phyloP scores from a whole-genome alignment of 2,329 filamentous ascomycete species.

The Pseudogymnoascus sp. region DNA sequence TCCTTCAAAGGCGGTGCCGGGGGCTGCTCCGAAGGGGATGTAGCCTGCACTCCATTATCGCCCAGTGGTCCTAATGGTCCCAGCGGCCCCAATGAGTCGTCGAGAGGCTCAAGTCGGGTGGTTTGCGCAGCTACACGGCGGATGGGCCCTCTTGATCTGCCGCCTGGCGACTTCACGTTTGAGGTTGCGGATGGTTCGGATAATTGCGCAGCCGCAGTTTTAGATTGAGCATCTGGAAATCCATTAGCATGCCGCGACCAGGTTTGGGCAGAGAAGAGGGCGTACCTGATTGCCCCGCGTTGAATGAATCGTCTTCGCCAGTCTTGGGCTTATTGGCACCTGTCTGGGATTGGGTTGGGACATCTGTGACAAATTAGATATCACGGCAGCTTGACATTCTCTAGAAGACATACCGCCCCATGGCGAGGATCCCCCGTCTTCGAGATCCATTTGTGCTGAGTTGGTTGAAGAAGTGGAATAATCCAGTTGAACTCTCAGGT shows the following conservation, averaged over 20 bases:
- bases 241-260: neutral
- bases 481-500: constrained; percentile 4
- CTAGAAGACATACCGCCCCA: constrained; percentile 33
- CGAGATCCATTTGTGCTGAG: constrained; percentile 34
- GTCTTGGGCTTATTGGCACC: constrained; percentile 20
- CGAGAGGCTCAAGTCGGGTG: constrained; percentile 68
- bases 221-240: constrained; percentile 8
- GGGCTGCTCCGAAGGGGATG: constrained; percentile 42
- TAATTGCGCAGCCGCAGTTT: neutral
- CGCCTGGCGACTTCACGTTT: constrained; percentile 23
- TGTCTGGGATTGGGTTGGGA: constrained; percentile 32
- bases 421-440: constrained; percentile 36
- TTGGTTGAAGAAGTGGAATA: constrained; percentile 7
- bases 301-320: constrained; percentile 20
- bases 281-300: constrained; percentile 17
- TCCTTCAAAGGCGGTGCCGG: constrained; percentile 64
- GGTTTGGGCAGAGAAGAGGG: neutral
- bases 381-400: constrained; percentile 9
- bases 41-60: constrained; percentile 32
- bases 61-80: constrained; percentile 48
- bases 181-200: constrained; percentile 16
- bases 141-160: constrained; percentile 25
- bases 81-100: constrained; percentile 66
- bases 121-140: constrained; percentile 65
- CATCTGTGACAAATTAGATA: constrained; percentile 27